A percentile compares a stretch with the other conserved stretches of the same genome.
Evolutionary conservation across 805 yeast genomes (phyloP).

Genomic region (Clavispora vitiphila): DNA sequence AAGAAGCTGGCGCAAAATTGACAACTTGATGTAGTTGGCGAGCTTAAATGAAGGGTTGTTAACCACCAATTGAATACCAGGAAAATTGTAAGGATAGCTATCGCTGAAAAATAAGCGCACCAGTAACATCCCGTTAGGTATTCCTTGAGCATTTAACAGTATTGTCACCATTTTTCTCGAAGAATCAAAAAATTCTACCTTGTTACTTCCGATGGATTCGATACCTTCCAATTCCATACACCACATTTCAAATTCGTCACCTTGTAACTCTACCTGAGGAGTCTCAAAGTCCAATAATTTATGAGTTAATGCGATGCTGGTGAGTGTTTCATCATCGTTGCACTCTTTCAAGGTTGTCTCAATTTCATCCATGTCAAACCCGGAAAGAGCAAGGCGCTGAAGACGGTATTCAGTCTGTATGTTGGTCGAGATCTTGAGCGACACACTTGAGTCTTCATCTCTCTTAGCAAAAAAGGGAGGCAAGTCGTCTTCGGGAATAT

Average conservation of each 20-base stretch:
- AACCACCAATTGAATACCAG: slow-evolving; percentile 57
- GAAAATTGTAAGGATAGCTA: slow-evolving; percentile 60
- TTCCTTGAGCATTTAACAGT: slow-evolving; percentile 6
- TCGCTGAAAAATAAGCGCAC: slow-evolving; percentile 23
- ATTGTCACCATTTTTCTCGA: slow-evolving; percentile 18
- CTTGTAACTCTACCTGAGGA: slow-evolving; percentile 4
- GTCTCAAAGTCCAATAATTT: slow-evolving; percentile 20
- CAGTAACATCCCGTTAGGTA: slow-evolving; percentile 11
- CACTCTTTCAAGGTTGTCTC: slow-evolving; percentile 40
- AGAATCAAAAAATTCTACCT: slow-evolving; percentile 20
- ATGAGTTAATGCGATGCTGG: slow-evolving; percentile 49
- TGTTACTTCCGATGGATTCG: slow-evolving; percentile 51
- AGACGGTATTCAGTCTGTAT: slow-evolving; percentile 53
- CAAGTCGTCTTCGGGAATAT: slow-evolving; percentile 91
- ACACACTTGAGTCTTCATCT: slow-evolving; percentile 52
- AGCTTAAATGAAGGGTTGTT: slow-evolving; percentile 42
- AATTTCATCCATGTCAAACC: slow-evolving; percentile 65
- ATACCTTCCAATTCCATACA: slow-evolving; percentile 69
- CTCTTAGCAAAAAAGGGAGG: slow-evolving; percentile 61
- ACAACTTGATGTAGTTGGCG: slow-evolving; percentile 65
- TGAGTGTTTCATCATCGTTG: slow-evolving; percentile 41
- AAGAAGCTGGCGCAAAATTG: slow-evolving; percentile 47
- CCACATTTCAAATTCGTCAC: slow-evolving; percentile 53
- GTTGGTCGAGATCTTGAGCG: slow-evolving; percentile 52
- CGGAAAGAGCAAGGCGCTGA: slow-evolving; percentile 57